phyloP scores from a whole-genome alignment of 2,329 filamentous ascomycete genomes.

The Fusarium verrucosum region DNA sequence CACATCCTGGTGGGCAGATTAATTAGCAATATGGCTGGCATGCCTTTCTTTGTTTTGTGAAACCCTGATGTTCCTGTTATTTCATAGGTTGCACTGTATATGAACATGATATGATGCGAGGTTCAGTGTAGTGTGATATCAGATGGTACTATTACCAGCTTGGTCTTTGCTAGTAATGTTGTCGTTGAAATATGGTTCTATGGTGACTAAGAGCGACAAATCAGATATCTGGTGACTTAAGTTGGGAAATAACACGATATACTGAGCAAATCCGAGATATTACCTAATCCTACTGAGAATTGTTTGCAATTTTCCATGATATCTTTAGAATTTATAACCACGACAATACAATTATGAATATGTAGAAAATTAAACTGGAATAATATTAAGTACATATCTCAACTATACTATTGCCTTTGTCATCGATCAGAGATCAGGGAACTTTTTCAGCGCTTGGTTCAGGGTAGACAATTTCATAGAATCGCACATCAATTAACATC shows the following conservation, averaged over 20 bases:
- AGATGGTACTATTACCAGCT: not conserved
- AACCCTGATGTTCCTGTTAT: not conserved
- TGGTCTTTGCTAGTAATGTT: not conserved
- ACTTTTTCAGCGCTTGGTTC: not conserved
- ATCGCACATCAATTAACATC: not conserved
- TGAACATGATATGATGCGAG: not conserved
- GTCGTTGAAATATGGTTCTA: conserved; percentile 1
- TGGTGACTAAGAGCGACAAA: not conserved
- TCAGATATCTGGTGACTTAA: not conserved
- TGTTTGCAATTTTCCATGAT: not conserved
- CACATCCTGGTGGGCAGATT: no score
- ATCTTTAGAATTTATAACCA: no score
- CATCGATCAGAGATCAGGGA: not conserved
- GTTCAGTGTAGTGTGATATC: not conserved
- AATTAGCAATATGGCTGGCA: no score
- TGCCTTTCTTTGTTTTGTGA: not conserved
- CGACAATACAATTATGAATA: no score
- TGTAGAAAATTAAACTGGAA: no score
- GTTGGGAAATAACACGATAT: conserved; percentile 13
- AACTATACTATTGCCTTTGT: not conserved
- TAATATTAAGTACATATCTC: no score
- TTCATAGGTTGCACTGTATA: not conserved
- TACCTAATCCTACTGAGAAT: not conserved
- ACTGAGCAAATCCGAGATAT: not conserved
- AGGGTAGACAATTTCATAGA: not conserved